Conservation (phyloP, 2,329 filamentous ascomycete genomes). For the Cladorrhinum sp. region DNA sequence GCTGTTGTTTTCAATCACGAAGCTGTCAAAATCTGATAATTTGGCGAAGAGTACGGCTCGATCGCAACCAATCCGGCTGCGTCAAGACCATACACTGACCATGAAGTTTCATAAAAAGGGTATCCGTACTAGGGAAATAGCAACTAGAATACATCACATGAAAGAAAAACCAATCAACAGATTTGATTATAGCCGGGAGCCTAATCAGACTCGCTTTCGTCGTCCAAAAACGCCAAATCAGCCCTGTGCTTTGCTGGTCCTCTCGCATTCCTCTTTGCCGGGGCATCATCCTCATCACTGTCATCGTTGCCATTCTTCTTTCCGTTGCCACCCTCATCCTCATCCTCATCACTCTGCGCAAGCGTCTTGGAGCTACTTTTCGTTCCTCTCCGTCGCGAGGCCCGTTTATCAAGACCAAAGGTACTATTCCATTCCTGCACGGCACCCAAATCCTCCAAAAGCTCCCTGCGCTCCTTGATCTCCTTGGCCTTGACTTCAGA, state of each 20-base stretch:
- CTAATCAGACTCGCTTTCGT: constrained; percentile 66
- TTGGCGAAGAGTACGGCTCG: no score
- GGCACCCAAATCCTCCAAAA: constrained; percentile 78
- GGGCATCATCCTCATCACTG: constrained; percentile 31
- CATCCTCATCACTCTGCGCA: not conserved
- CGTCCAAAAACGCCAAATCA: constrained; percentile 64
- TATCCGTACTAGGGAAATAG: not conserved
- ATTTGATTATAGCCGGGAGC: not conserved
- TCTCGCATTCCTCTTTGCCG: constrained; percentile 43
- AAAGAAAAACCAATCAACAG: not conserved
- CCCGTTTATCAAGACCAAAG: constrained; percentile 61
- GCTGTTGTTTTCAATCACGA: no score
- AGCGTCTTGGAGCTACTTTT: constrained; percentile 29
- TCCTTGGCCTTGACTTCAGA: constrained; percentile 78
- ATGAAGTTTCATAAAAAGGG: not conserved
- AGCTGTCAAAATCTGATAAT: no score
- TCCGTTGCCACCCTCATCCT: constrained; percentile 28
- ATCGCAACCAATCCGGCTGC: no score
- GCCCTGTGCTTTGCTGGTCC: constrained; percentile 45
- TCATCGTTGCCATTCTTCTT: constrained; percentile 25
- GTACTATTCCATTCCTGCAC: constrained; percentile 76
- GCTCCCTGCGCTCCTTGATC: constrained; percentile 84
- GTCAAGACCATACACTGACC: no score
- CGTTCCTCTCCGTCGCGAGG: constrained; percentile 41
- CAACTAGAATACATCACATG: not conserved